Conservation (phyloP, 352 stramenopile species). For the Globisporangium lucens region DNA sequence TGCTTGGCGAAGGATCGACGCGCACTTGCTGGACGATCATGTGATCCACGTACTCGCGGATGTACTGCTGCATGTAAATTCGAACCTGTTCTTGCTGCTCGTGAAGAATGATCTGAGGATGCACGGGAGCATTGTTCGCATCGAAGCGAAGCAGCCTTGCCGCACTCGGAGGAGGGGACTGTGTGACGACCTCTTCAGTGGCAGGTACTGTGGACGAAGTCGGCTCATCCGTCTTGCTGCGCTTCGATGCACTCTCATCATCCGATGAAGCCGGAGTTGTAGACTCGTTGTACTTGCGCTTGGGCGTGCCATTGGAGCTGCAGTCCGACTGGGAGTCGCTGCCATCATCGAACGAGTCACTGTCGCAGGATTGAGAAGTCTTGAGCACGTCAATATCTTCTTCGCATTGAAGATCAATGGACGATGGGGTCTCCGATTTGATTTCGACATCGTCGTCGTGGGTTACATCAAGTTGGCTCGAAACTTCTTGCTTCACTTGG, state of each 20-base stretch:
- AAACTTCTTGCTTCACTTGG: conserved; percentile 20
- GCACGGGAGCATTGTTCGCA: conserved; percentile 34
- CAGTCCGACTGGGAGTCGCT: conserved; percentile 54
- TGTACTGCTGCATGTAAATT: conserved; percentile 60
- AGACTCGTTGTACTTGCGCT: conserved; percentile 40
- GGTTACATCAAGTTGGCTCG: conserved; percentile 9
- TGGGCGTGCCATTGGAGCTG: conserved; percentile 28
- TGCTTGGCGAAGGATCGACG: conserved; percentile 9
- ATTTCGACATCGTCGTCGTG: background rate
- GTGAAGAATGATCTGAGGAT: conserved; percentile 42
- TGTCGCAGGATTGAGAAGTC: conserved; percentile 62
- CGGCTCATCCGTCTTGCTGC: conserved; percentile 14
- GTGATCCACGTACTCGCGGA: conserved; percentile 57
- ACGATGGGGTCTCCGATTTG: conserved; percentile 2
- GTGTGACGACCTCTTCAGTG: background rate
- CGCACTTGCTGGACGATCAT: conserved; percentile 32
- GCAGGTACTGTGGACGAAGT: background rate
- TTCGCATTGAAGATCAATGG: conserved; percentile 15
- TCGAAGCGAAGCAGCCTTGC: conserved; percentile 45
- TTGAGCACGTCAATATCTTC: conserved; percentile 28
- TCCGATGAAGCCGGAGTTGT: conserved; percentile 28
- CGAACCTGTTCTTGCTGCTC: conserved; percentile 51
- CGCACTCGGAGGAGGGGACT: background rate
- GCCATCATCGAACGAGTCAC: conserved; percentile 52
- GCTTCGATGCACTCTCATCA: conserved; percentile 28